These are phyloP conservation scores for Arachis hypogaea DNA, from an alignment of 306 rosid species.

Conservation along the genomic window DNA sequence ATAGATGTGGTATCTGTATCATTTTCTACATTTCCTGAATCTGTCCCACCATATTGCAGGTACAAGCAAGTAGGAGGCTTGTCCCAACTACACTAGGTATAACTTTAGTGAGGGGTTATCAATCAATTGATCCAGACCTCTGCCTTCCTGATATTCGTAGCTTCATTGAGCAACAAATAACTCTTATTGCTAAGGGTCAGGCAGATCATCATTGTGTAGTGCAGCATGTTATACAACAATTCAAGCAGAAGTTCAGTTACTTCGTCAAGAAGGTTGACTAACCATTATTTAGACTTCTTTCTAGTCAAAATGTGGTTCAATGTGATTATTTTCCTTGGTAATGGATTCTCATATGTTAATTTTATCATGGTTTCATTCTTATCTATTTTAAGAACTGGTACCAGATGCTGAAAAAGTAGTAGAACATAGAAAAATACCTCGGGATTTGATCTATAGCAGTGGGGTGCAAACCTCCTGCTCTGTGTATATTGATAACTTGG, in stretches of 20 bases:
- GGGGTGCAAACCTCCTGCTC: too few relatives aligned
- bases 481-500: too few relatives aligned
- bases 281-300: conserved; percentile 25
- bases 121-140: conserved; percentile 93
- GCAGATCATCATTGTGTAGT: conserved; percentile 77
- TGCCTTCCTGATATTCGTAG: conserved; percentile 98
- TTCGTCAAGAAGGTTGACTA: conserved; percentile 83
- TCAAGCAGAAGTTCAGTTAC: conserved; percentile 83
- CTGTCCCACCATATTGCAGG: conserved; percentile 60
- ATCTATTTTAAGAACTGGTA: conserved; percentile 7
- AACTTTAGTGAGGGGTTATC: conserved; percentile 92
- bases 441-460: too few relatives aligned
- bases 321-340: conserved; percentile 2
- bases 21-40: conserved; percentile 31
- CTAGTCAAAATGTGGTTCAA: conserved; percentile 25
- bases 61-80: conserved; percentile 92
- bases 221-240: conserved; percentile 86
- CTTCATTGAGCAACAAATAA: conserved; percentile 98
- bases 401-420: too few relatives aligned
- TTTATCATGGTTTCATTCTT: conserved; percentile 25
- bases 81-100: conserved; percentile 86
- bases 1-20: conserved; percentile 23
- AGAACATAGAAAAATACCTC: too few relatives aligned
- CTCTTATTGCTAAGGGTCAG: conserved; percentile 90
- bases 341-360: conserved; percentile 16